Evolutionary conservation across 2,329 filamentous ascomycete species (phyloP).

Genomic region (Penicillium sp.): DNA sequence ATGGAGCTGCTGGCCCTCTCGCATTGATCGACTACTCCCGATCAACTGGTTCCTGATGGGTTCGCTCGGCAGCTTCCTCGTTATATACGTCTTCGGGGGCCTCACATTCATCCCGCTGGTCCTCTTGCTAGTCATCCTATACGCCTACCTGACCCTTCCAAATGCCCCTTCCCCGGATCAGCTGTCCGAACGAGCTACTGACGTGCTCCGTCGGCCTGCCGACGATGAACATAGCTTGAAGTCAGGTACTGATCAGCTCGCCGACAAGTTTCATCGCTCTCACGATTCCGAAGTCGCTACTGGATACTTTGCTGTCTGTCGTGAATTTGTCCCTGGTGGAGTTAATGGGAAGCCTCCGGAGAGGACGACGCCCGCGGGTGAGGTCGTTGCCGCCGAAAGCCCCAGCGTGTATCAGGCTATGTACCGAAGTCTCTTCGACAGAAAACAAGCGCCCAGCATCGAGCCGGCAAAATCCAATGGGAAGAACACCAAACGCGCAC

Average conservation of each 20-base stretch:
- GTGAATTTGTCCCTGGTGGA: conserved; percentile 88
- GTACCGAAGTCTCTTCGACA: conserved; percentile 94
- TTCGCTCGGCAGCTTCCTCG: conserved; percentile 59
- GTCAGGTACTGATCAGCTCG: conserved; percentile 59
- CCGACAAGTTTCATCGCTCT: conserved; percentile 62
- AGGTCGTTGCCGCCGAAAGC: conserved; percentile 75
- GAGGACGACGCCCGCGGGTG: conserved; percentile 75
- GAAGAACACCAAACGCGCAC: conserved; percentile 61
- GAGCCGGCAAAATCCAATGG: conserved; percentile 53
- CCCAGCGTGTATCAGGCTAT: conserved; percentile 97
- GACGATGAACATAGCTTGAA: conserved; percentile 68
- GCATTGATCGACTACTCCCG: conserved; percentile 36
- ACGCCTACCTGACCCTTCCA: conserved; percentile 71
- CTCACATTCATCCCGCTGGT: conserved; percentile 82
- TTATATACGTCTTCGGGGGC: conserved; percentile 82
- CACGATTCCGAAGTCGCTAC: conserved; percentile 77
- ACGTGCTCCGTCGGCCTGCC: conserved; percentile 52
- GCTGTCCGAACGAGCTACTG: conserved; percentile 40
- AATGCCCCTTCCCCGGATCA: conserved; percentile 27
- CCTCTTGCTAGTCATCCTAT: conserved; percentile 60
- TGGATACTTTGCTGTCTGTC: conserved; percentile 92
- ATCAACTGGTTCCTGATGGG: conserved; percentile 44
- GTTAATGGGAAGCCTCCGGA: conserved; percentile 93
- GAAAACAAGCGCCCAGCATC: conserved; percentile 62
- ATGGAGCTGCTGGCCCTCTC: conserved; percentile 37